Evolutionary conservation across 257 asterid species (phyloP), one percentile per base, ranked within the genome.

Genomic region (Vinca minor): DNA sequence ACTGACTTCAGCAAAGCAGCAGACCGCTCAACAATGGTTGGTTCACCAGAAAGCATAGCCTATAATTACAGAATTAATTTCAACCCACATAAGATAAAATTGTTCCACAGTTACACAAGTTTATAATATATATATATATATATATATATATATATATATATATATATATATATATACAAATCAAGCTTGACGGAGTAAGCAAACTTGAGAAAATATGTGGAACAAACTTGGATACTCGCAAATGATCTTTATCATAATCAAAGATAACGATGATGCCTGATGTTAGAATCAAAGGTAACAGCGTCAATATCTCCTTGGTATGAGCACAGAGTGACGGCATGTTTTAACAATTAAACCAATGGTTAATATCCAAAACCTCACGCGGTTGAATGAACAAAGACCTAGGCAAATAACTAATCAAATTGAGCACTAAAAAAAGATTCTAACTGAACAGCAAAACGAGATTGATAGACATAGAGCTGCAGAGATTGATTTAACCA

Each of bases 11-110:
- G 75, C 87, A 93, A 83, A 73, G 95, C 89, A 77, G 98, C 98
- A 77, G 98, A 74, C 48, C 88, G 82, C 74, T 93, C 98, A 42
- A 93, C 96, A 71, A 89, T 81, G 67, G 82, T 79, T 69, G 98
- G 98, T 64, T 93, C 97, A 61, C 96, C 93, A 70, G 96, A 93
- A 71, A 89, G 97, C 81, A 93, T 79, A 73, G 97, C 96, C 98
- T 93, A 79, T 56, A 63, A 54, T 65, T 32, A 62, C 63, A 66
- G 18, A 18, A 31, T 39, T 17, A 36, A 42, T 21, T 53, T 4
- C 15, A 66, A 52, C 50, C 14, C 14, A 45, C 6, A 59, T 62
- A 29, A 53, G 15, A 8, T 25, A 5, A 9, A 55, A 12, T 12
- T 68, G 38, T 61, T 34, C 7, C 13, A 45, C 36, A n/a, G n/a